Evolutionary conservation across 441 rosid species (phyloP), one percentile per base, ranked within the genome.

Genomic region (Erodium moschatum): DNA sequence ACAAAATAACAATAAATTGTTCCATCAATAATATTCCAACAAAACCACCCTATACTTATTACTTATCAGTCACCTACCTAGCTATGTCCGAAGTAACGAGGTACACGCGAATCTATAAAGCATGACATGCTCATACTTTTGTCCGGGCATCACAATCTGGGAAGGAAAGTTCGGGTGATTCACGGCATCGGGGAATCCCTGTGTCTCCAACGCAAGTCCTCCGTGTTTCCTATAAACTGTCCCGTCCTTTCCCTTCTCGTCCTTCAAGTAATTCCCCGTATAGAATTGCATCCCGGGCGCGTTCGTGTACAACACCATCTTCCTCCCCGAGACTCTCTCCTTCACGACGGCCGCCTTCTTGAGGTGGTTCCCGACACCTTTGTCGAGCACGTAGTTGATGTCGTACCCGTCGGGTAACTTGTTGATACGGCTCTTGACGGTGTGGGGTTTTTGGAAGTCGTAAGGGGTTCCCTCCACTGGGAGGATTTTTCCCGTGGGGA

Each of bases 201-300:
- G 96, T 58, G 96, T 88, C 86, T 92, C 94, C 75, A 86, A 74
- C 66, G 85, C 78, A 64, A 88, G 7, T 0, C 88, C 96, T 0
- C 77, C 91, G 69, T 83, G 64, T 27, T 73, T 77, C 0, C 20
- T 0, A 64, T 87, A 92, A 38, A 84, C 81, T 20, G 54, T 64
- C 19, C 84, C 78, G 12, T 9, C 84, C 81, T 86, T 88, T 4
- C 97, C 91, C 13, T 61, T 69, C 6, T 76, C 87, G 48, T 72
- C 12, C 13, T 72, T 75, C 80, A 90, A 0, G 83, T 68, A 11
- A 44, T 87, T 89, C 64, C 93, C 71, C 0, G 90, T 85, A 74
- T 88, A 92, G 35, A 92, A 85, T 65, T 92, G 98, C 21, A 90
- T 78, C 0, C 98, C 97, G 0, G 85, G 82, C 69, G 82, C 76